Base-by-base conservation (phyloP, 257 asterid species). In the Solanum acaule region DNA sequence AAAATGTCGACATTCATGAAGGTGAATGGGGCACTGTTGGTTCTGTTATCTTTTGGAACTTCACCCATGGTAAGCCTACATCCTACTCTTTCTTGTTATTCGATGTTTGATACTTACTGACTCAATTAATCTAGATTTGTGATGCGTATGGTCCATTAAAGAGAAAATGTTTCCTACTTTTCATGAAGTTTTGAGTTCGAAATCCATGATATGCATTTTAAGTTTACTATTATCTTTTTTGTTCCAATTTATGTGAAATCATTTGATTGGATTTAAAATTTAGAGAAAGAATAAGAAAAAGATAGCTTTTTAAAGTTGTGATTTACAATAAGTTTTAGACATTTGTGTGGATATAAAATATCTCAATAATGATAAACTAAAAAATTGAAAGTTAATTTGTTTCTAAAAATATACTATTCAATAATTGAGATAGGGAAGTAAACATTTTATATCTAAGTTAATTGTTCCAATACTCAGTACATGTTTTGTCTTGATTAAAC, bases 1-100 rank as follows among this genome's bases (percentile, higher is more conserved):
- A 81, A 27, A 70, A 85, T 8, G 84, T 84, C 0, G 89, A 87
- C 3, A 35, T 87, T 18, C 78, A 59, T 79, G 82, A 79, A 35
- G 89, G 89, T 37, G 87, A 87, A 40, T 87, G 86, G 86, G 89
- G 89, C 9, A 38, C 35, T 18, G 72, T 87, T 59, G 89, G 89
- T 7, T 87, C 87, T 70, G 59, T 87, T 2, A 40, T 87, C 40
- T 23, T 15, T 56, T 87, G 87, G 87, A 81, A n/a, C 35, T 87
- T 14, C 25, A 42, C 34, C 1, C 68, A 44, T 79, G 89, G 89
- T 87, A 75, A 70, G n/a, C 16, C n/a, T 31, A 15, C 6, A 70
- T 31, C n/a, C n/a, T 70, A 13, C 18, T 25, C 14, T 27, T 27
- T 13, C 1, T 11, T 10, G 16, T n/a, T 6, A 33, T 72, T 4